Conservation (phyloP, 257 asterid genomes). For the Perilla frutescens region DNA sequence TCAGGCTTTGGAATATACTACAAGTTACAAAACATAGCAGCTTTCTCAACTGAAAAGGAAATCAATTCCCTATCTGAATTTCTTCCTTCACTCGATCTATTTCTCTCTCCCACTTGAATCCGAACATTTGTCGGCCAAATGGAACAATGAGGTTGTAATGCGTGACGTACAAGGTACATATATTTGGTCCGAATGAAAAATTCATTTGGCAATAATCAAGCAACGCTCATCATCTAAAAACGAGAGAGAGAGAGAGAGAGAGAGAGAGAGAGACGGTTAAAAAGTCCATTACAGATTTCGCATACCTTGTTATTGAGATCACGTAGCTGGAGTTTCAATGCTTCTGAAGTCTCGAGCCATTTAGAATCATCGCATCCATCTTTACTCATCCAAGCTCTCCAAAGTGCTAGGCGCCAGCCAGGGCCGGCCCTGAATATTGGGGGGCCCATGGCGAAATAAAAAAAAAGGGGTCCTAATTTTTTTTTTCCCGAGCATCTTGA, state of each 20-base stretch:
- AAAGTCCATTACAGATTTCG: neutral
- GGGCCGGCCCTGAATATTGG: too few relatives aligned
- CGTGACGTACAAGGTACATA: constrained; percentile 56
- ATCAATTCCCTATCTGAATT: constrained; percentile 41
- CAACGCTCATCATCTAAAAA: neutral
- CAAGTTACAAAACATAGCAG: neutral
- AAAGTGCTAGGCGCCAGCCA: constrained; percentile 66
- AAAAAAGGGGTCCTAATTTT: too few relatives aligned
- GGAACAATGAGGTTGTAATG: constrained; percentile 87
- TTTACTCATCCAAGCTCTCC: constrained; percentile 60
- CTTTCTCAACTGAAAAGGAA: neutral
- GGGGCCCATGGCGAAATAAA: too few relatives aligned
- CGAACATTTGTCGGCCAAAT: constrained; percentile 83
- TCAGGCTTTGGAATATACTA: neutral
- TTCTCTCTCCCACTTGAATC: constrained; percentile 90
- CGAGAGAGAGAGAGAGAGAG: too few relatives aligned
- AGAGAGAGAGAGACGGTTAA: too few relatives aligned
- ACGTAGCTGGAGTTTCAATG: constrained; percentile 67
- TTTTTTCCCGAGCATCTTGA: too few relatives aligned
- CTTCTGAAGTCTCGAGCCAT: constrained; percentile 68
- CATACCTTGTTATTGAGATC: constrained; percentile 73
- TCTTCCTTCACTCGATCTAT: constrained; percentile 61
- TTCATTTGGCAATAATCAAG: constrained; percentile 2
- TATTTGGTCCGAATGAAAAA: constrained; percentile 3
- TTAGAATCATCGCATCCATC: constrained; percentile 48